Conservation (phyloP, 768 basidiomycete species). For the Agaricus blazei region DNA sequence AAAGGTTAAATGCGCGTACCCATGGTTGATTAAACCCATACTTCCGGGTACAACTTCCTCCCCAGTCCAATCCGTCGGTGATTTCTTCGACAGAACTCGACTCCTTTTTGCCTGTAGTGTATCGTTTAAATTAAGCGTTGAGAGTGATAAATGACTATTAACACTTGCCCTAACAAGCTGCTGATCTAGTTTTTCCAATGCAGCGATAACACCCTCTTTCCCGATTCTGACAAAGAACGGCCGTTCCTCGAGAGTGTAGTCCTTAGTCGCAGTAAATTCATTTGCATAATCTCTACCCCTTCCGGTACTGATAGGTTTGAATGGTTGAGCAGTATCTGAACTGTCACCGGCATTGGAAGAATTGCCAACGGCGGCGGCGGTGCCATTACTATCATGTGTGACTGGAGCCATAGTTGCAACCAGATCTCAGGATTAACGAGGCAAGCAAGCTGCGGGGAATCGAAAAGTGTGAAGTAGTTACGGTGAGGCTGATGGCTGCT, state of each 20-base stretch:
- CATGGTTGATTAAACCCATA: conserved; percentile 75
- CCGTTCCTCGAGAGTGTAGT: conserved; percentile 49
- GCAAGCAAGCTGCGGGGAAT: background rate
- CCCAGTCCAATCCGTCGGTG: conserved; percentile 66
- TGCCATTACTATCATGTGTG: conserved; percentile 30
- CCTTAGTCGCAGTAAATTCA: conserved; percentile 41
- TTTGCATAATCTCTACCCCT: conserved; percentile 15
- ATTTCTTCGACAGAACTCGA: conserved; percentile 62
- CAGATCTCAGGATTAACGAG: too few relatives aligned
- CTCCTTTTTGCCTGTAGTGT: conserved; percentile 47
- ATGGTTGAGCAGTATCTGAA: background rate
- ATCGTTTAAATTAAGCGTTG: conserved; percentile 5
- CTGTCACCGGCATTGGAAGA: conserved; percentile 20
- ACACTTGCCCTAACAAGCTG: conserved; percentile 49
- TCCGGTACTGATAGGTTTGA: conserved; percentile 3
- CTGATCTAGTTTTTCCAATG: conserved; percentile 63
- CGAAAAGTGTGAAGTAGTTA: background rate
- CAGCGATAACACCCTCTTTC: conserved; percentile 61
- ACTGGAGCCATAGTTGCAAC: conserved; percentile 26
- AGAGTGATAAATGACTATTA: background rate
- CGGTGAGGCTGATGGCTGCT: too few relatives aligned
- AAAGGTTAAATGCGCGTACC: conserved; percentile 17
- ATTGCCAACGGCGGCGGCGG: conserved; percentile 39
- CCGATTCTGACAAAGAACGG: conserved; percentile 71
- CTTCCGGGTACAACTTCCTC: conserved; percentile 66